A percentile compares a stretch with the other conserved stretches of the same genome.
phyloP scores from a whole-genome alignment of 345 rosid species.

The Physaria fendleri region DNA sequence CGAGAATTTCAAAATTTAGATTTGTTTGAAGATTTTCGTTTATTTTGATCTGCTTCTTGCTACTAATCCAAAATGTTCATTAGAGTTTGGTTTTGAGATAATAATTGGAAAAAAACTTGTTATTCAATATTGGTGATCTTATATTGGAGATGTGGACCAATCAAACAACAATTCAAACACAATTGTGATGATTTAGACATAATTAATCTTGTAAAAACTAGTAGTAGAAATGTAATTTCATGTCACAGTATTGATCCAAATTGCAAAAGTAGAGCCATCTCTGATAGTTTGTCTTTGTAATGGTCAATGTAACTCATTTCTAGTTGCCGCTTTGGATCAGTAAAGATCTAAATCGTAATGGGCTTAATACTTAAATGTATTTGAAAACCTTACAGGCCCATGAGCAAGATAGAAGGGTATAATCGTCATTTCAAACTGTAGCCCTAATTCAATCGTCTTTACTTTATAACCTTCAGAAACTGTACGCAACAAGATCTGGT shows the following conservation, averaged over 20 bases:
- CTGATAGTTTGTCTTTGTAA: background rate
- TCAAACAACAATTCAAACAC: conserved; percentile 12
- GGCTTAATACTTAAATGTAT: background rate
- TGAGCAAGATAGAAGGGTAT: background rate
- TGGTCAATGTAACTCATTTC: conserved; percentile 13
- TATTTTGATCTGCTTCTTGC: background rate
- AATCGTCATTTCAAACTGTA: background rate
- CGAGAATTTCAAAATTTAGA: conserved; percentile 19
- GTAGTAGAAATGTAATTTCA: background rate
- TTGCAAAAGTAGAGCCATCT: conserved; percentile 16
- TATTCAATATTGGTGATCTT: background rate
- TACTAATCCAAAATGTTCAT: background rate
- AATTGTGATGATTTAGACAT: background rate
- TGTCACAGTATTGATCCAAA: conserved; percentile 7
- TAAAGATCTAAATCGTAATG: background rate
- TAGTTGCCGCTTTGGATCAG: conserved; percentile 9
- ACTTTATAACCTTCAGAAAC: background rate
- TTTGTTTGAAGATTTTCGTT: conserved; percentile 7
- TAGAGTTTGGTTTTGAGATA: background rate
- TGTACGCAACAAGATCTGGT: fast-evolving
- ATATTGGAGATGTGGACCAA: conserved; percentile 6
- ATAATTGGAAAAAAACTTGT: background rate
- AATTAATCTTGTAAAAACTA: background rate
- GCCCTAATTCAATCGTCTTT: conserved; percentile 5
- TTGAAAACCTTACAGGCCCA: background rate